Base-by-base conservation (phyloP, 2,329 filamentous ascomycete genomes). In the Hyphodiscus sp. region DNA sequence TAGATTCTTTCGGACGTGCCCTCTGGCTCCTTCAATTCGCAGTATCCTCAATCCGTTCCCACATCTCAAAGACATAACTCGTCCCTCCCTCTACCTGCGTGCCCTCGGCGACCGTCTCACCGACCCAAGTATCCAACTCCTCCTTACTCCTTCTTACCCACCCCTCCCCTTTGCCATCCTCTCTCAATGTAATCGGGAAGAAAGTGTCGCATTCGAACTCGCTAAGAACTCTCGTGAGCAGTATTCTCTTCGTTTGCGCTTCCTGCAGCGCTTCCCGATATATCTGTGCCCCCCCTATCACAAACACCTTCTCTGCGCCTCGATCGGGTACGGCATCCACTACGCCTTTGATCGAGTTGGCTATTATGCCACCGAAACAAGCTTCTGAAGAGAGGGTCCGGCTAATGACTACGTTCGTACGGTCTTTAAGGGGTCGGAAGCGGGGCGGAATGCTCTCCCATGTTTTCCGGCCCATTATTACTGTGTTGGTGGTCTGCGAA, bases 381-480 rank as follows among this genome's bases (percentile, higher is more conserved):
- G 23, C 3, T 8, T 26, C 23, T 26, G 23, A 3, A 26, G 23
- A 26, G 8, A 8, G 23, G 8, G 16, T 41, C 11, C 85, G 76
- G 57, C 83, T 87, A 61, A 99, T 76, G 60, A 97, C 81, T 42
- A 96, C 81, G 70, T 96, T 97, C 49, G 91, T 75, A 10, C 94
- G 78, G 58, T 83, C 86, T 57, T 82, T 85, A 33, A 99, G 77
- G 18, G 94, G 94, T 2, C 91, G 80, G 68, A 94, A 91, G 49
- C 77, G 79, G 7, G 76, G 67, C 1, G 94, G 92, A 56, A 99
- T 92, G 59, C 85, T 90, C 50, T 95, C 90, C 86, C 92, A 99
- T 0, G 94, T 99, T 72, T 95, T 96, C 66, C 94, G 87, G 56
- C 94, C 94, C 94, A 99, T 99, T 62, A 99, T 86, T 49, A 97